Evolutionary conservation across 495 filamentous ascomycete genomes (phyloP), one percentile per base, ranked within the genome.

Genomic region (Annulohypoxylon moriforme): DNA sequence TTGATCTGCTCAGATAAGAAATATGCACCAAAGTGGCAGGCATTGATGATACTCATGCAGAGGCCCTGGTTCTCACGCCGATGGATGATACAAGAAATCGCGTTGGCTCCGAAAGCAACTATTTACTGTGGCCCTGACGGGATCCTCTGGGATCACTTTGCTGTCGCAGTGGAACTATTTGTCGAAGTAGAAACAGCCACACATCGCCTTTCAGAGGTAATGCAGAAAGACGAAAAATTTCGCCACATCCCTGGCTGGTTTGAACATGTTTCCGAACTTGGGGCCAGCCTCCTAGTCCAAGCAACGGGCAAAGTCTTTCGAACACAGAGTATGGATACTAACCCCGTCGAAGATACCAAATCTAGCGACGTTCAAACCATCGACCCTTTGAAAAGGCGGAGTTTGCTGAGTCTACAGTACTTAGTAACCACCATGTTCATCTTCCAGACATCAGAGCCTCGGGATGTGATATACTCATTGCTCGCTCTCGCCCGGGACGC

Each of bases 41-140:
- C 71, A 5, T 38, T 81, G 22, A 53, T 79, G 29, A 40, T 62
- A 46, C 64, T 82, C 0, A 81, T 82, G 80, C 73, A 69, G 20
- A 66, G 79, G 11, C 33, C 49, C 3, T 81, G 78, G 79, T 82
- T 82, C 38, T 77, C 71, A 22, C 73, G 80, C 0, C 71, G 79
- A 0, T 82, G 80, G 80, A 75, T 80, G 16, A 69, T 52, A 4
- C 47, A 52, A 25, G 47, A 52, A n/a, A 52, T 52, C 20, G 22
- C 47, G 9, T 4, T 52, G 7, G 47, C 20, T 9, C 47, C 7
- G 7, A 27, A 52, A 14, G 47, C 22, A 29, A 52, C 47, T 52
- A 52, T 52, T 13, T 52, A n/a, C 22, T 52, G 47, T 22, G 47
- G 47, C 11, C 25, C 47, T n/a, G 47, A 52, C 22, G 22, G 27